Evolutionary conservation across 306 rosid genomes (phyloP).

Genomic region (Abrus pulchellus): DNA sequence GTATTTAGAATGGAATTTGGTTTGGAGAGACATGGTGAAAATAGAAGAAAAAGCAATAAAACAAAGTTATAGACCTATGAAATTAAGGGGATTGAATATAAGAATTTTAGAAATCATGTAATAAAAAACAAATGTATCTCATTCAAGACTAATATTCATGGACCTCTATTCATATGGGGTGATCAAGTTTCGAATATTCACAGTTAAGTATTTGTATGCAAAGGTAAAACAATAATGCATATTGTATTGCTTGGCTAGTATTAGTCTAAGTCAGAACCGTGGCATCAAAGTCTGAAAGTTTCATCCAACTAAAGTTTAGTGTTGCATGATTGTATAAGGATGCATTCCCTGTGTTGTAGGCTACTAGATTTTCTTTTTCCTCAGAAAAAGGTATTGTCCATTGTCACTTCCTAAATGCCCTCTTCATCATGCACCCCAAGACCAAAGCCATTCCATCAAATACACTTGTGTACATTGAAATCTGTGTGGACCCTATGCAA

Average conservation of each 20-base stretch:
- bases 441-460: background rate
- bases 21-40: no score
- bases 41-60: no score
- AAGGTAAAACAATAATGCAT: no score
- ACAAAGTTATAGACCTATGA: background rate
- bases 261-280: background rate
- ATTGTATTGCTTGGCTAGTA: background rate
- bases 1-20: no score
- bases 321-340: background rate
- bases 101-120: background rate
- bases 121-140: no score
- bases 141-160: no score
- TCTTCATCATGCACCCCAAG: background rate
- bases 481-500: slow-evolving; percentile 13
- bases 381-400: background rate
- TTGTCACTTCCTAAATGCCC: background rate
- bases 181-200: no score
- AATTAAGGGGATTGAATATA: background rate
- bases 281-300: background rate
- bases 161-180: no score
- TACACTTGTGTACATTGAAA: background rate
- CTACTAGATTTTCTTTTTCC: background rate
- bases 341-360: background rate
- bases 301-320: background rate
- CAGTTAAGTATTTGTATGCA: no score